phyloP scores from a whole-genome alignment of 2,329 filamentous ascomycete species.

The Nemania abortiva region DNA sequence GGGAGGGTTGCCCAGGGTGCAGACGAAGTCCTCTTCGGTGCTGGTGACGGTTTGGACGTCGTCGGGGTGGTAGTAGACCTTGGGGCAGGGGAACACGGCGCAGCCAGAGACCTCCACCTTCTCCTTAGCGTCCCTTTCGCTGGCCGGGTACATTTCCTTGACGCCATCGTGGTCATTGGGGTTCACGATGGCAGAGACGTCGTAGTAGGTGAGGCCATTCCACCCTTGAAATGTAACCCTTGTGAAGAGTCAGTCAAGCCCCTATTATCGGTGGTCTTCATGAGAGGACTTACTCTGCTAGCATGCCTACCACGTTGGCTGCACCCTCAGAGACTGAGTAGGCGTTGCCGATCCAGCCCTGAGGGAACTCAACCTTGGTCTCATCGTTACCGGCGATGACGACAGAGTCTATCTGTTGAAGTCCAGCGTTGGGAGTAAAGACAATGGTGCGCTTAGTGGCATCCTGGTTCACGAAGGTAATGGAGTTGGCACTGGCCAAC shows the following conservation, averaged over 20 bases:
- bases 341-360: slow-evolving; percentile 63
- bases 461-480: slow-evolving; percentile 72
- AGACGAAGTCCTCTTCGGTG: slow-evolving; percentile 61
- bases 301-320: slow-evolving; percentile 61
- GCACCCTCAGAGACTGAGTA: slow-evolving; percentile 62
- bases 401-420: slow-evolving; percentile 54
- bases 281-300: slow-evolving; percentile 56
- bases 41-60: slow-evolving; percentile 69
- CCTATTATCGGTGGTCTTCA: neutral
- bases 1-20: slow-evolving; percentile 59
- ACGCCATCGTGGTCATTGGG: slow-evolving; percentile 63
- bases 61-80: slow-evolving; percentile 65
- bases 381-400: slow-evolving; percentile 55
- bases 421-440: slow-evolving; percentile 62
- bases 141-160: slow-evolving; percentile 66
- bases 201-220: slow-evolving; percentile 65
- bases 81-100: slow-evolving; percentile 64
- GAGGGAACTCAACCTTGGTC: slow-evolving; percentile 58
- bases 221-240: slow-evolving; percentile 61
- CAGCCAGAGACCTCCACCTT: slow-evolving; percentile 61
- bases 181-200: slow-evolving; percentile 70
- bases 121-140: slow-evolving; percentile 34
- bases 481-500: slow-evolving; percentile 56
- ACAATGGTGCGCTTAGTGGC: slow-evolving; percentile 60
- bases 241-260: slow-evolving; percentile 8